A percentile compares a stretch with the other conserved stretches of the same genome.
phyloP scores from a whole-genome alignment of 768 basidiomycete species.

The Ephemerocybe angulata region DNA sequence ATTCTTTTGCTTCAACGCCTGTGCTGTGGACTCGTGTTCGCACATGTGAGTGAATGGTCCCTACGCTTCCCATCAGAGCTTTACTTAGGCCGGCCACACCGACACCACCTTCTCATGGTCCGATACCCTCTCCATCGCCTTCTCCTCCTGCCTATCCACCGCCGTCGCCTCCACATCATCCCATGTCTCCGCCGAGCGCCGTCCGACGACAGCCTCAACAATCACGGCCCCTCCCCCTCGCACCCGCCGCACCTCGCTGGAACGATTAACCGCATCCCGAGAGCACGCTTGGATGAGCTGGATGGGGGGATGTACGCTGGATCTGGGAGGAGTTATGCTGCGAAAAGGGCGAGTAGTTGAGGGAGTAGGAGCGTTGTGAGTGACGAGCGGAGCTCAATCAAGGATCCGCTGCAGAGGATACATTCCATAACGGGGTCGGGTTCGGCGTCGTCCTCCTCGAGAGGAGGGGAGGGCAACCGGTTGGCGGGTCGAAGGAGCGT shows the following conservation, averaged over 20 bases:
- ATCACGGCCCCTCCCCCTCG: not conserved
- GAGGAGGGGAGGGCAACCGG: too few relatives aligned
- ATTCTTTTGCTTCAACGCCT: too few relatives aligned
- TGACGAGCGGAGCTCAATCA: not conserved
- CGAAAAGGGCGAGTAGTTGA: not conserved
- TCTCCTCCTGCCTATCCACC: constrained; percentile 49
- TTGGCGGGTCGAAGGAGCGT: too few relatives aligned
- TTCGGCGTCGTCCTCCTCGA: too few relatives aligned
- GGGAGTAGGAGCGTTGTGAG: not conserved
- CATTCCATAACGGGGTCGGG: too few relatives aligned
- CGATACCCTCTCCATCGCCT: constrained; percentile 54
- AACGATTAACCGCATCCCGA: constrained; percentile 23
- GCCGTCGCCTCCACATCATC: not conserved
- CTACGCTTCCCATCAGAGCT: too few relatives aligned
- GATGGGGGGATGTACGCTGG: constrained; percentile 4
- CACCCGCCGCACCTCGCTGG: constrained; percentile 8
- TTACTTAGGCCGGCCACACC: not conserved
- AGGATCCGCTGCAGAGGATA: not conserved
- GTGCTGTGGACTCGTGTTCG: too few relatives aligned
- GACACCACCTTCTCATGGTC: constrained; percentile 50
- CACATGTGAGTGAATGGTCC: too few relatives aligned
- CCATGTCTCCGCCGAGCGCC: constrained; percentile 13
- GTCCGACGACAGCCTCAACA: constrained; percentile 20
- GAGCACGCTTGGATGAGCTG: constrained; percentile 36
- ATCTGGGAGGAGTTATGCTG: not conserved